Conservation (phyloP, 169 alveolate species). For the Plasmodium malariae region DNA sequence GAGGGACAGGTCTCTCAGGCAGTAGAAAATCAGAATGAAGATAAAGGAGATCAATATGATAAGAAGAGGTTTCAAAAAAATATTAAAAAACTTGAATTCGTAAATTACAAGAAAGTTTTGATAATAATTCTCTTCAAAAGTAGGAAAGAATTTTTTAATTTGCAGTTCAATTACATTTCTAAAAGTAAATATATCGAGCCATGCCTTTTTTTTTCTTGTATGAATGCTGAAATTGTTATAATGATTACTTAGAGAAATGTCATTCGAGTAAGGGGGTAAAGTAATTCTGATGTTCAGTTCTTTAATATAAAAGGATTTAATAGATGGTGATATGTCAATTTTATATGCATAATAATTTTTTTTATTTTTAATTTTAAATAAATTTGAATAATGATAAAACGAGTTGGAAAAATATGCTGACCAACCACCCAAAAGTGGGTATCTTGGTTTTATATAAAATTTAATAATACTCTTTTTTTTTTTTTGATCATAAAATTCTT, state of each 20-base stretch:
- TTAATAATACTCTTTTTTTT: constrained; percentile 13
- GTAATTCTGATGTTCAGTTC: constrained; percentile 24
- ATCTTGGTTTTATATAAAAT: constrained; percentile 79
- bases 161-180: constrained; percentile 56
- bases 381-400: constrained; percentile 49
- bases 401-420: constrained; percentile 60
- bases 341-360: constrained; percentile 58
- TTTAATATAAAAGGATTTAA: constrained; percentile 63
- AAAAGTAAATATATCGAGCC: constrained; percentile 49
- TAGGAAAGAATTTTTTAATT: constrained; percentile 46
- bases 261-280: constrained; percentile 40
- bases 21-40: constrained; percentile 12
- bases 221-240: constrained; percentile 10
- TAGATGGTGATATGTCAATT: constrained; percentile 56
- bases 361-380: constrained; percentile 45
- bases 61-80: constrained; percentile 39
- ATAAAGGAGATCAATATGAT: constrained; percentile 24
- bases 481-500: constrained; percentile 46
- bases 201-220: constrained; percentile 34
- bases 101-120: constrained; percentile 39
- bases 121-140: constrained; percentile 35
- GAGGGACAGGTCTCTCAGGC: constrained; percentile 28
- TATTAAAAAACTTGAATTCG: constrained; percentile 6
- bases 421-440: constrained; percentile 83
- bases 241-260: constrained; percentile 6